Percentiles rank a stretch among this genome's conserved stretches.
Conservation (phyloP, 495 filamentous ascomycete species). For the Thozetella sp. region DNA sequence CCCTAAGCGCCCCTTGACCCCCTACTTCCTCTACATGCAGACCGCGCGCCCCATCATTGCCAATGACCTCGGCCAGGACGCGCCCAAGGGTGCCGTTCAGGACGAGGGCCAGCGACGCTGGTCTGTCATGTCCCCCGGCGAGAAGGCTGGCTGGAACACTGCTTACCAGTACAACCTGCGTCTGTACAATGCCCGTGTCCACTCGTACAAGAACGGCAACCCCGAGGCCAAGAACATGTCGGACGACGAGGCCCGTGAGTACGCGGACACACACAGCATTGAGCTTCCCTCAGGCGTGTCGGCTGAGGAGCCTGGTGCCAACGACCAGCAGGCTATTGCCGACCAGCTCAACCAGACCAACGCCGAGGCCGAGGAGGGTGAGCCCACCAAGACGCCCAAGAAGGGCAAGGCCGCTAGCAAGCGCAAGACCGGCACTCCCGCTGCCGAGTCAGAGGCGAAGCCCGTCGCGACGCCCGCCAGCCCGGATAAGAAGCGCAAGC, state of each 20-base stretch:
- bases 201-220: slow-evolving; percentile 73
- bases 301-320: slow-evolving; percentile 52
- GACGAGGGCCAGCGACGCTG: slow-evolving; percentile 83
- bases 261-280: slow-evolving; percentile 56
- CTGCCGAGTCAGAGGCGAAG: slow-evolving; percentile 55
- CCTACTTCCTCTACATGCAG: slow-evolving; percentile 93
- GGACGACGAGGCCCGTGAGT: slow-evolving; percentile 57
- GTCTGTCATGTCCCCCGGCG: slow-evolving; percentile 67
- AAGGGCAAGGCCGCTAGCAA: slow-evolving; percentile 45
- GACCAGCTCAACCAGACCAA: slow-evolving; percentile 55
- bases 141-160: slow-evolving; percentile 78
- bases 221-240: slow-evolving; percentile 62
- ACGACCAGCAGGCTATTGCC: slow-evolving; percentile 59
- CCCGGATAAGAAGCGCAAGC: slow-evolving; percentile 71
- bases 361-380: slow-evolving; percentile 38
- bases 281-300: slow-evolving; percentile 38
- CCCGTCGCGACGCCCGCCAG: slow-evolving; percentile 49
- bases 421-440: slow-evolving; percentile 50
- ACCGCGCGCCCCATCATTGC: slow-evolving; percentile 77
- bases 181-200: slow-evolving; percentile 69
- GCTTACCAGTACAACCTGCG: slow-evolving; percentile 77
- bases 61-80: slow-evolving; percentile 68
- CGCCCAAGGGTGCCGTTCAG: slow-evolving; percentile 76
- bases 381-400: slow-evolving; percentile 50
- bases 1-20: slow-evolving; percentile 89